phyloP scores from a whole-genome alignment of 306 rosid genomes.

The Neltuma alba region DNA sequence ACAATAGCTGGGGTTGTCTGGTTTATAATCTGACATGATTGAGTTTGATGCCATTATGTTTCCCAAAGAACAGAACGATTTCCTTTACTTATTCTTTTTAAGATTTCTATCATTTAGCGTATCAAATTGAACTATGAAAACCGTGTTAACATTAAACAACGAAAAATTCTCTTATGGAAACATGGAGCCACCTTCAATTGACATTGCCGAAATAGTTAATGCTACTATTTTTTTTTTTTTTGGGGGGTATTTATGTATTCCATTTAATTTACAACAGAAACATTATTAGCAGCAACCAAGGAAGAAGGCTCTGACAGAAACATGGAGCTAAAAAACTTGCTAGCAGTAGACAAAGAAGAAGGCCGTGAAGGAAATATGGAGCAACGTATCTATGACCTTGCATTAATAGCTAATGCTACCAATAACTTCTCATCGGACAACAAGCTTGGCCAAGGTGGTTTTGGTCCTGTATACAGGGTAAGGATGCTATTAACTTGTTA shows the following conservation, averaged over 20 bases:
- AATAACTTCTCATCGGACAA: not conserved
- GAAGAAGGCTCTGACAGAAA: not conserved
- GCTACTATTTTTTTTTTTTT: too few species aligned
- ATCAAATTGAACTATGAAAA: too few species aligned
- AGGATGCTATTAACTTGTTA: not conserved
- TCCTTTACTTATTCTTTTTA: too few species aligned
- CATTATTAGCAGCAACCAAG: not conserved
- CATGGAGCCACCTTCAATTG: not conserved
- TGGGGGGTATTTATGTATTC: too few species aligned
- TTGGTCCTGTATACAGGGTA: not conserved
- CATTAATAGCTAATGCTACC: not conserved
- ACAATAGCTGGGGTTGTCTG: too few species aligned
- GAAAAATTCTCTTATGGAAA: too few species aligned
- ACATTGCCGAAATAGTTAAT: not conserved
- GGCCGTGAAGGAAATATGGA: not conserved
- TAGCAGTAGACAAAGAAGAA: not conserved
- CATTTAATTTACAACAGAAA: not conserved
- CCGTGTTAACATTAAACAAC: too few species aligned
- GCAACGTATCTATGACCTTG: not conserved
- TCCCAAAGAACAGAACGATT: too few species aligned
- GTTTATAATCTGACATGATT: too few species aligned
- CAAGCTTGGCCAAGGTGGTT: conserved; percentile 4
- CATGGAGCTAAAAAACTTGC: not conserved
- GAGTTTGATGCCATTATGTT: too few species aligned
- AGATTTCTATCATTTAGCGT: too few species aligned